phyloP scores from a whole-genome alignment of 768 basidiomycete species.

The Tulasnella sp. region DNA sequence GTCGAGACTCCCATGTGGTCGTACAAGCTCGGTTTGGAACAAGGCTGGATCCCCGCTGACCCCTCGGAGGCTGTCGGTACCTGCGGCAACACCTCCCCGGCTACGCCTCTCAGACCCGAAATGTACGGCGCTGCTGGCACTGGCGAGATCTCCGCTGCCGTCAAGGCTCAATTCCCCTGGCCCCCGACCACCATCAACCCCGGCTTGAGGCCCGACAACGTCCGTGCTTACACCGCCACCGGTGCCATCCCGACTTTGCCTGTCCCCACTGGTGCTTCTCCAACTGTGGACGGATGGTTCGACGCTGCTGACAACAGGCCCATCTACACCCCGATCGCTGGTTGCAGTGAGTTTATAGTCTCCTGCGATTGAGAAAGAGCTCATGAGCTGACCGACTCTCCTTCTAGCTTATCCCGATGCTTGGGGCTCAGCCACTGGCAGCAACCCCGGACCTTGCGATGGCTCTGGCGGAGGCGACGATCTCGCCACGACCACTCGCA shows the following conservation, averaged over 20 bases:
- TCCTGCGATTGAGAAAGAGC: not conserved
- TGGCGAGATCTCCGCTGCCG: slow-evolving; percentile 59
- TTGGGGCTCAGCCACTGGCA: slow-evolving; percentile 65
- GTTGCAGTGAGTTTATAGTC: slow-evolving; percentile 52
- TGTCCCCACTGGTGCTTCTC: slow-evolving; percentile 56
- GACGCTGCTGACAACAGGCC: slow-evolving; percentile 64
- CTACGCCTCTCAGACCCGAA: slow-evolving; percentile 49
- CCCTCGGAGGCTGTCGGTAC: slow-evolving; percentile 74
- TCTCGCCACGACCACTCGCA: not conserved
- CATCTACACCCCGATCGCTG: slow-evolving; percentile 63
- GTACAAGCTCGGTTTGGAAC: slow-evolving; percentile 84
- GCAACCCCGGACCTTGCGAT: slow-evolving; percentile 57
- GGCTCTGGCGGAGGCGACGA: not conserved
- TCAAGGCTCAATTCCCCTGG: slow-evolving; percentile 59
- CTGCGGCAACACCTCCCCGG: slow-evolving; percentile 50
- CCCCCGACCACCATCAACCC: slow-evolving; percentile 56
- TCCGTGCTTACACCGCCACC: slow-evolving; percentile 77
- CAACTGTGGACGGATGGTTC: slow-evolving; percentile 69
- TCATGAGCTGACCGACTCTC: not conserved
- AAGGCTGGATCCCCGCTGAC: slow-evolving; percentile 93
- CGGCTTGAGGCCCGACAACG: slow-evolving; percentile 49
- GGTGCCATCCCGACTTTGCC: slow-evolving; percentile 72
- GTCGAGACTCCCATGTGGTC: slow-evolving; percentile 89
- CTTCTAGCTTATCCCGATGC: slow-evolving; percentile 67
- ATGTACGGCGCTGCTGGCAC: slow-evolving; percentile 67